Base-by-base conservation (phyloP, 83 land plant genomes). In the Picea abies region DNA sequence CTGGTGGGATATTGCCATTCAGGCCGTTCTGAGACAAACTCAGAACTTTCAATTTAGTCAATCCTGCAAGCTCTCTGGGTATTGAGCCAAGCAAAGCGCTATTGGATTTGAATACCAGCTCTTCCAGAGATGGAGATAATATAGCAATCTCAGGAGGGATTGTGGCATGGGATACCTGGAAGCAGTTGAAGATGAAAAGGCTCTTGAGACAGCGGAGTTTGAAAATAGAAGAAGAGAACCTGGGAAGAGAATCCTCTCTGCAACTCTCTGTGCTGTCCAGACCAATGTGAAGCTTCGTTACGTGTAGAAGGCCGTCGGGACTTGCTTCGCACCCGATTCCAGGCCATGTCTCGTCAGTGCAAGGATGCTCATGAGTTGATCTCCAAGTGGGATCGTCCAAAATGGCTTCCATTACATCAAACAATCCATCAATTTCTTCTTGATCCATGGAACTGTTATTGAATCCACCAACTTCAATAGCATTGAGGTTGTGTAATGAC, bases 281-380 rank as follows among this genome's bases (percentile, higher is more conserved):
- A 5, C 80, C 80, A 16, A 79, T 79, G 22, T 79, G 65, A 29
- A 79, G 80, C 80, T 79, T 79, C 15, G 80, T 79, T 60, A 79
- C 37, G 10, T 79, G 80, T 14, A 60, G 35, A 60, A 60, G 29
- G 19, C 8, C 16, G n/a, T 79, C 80, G 7, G 35, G 17, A 60
- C 10, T 60, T 41, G 29, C 80, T 60, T 79, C 80, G 56, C 80
- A 79, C n/a, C 65, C 68, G 4, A 79, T 60, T 60, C 81, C 81
- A 79, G 75, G 81, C 72, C 81, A 79, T 79, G 72, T 70, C 15
- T 14, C 23, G 10, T 79, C 81, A 32, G 81, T 79, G 23, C 81
- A 79, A 62, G 81, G 81, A 60, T 20, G 39, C 23, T 68, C 19
- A 15, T 79, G 81, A 63, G 4, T 79, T 61, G 81, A 60, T 79